Evolutionary conservation across 495 filamentous ascomycete species (phyloP).

Genomic region (Trypethelium eluteriae): DNA sequence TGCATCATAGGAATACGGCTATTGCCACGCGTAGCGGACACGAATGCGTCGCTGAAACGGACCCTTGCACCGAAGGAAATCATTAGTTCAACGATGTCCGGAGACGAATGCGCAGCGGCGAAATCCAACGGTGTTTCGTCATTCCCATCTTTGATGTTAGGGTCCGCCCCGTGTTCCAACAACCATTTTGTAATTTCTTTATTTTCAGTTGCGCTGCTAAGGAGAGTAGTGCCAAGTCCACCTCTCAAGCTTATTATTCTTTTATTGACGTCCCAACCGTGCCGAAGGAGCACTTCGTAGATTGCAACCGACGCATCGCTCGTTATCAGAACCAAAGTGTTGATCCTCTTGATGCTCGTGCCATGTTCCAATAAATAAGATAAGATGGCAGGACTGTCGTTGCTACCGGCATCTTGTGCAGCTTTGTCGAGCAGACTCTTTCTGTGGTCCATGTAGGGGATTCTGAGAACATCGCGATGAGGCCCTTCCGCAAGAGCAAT

Average conservation of each 20-base stretch:
- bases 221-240: neutral
- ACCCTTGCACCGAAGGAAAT: neutral
- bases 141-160: neutral
- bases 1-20: neutral
- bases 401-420: too few species aligned
- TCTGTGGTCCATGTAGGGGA: too few species aligned
- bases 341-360: neutral
- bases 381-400: neutral
- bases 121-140: neutral
- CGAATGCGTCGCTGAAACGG: neutral
- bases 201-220: neutral
- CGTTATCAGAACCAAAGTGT: neutral
- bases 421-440: too few species aligned
- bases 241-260: neutral
- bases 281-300: neutral
- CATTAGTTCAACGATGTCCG: neutral
- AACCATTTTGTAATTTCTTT: neutral
- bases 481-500: too few species aligned
- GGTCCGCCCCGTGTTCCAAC: neutral
- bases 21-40: neutral
- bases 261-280: conserved; percentile 6
- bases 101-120: neutral
- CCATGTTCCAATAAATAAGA: neutral
- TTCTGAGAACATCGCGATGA: too few species aligned
- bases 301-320: neutral